A percentile compares a stretch with the other conserved stretches of the same genome.
Evolutionary conservation across 352 stramenopile species (phyloP).

Genomic region (Vaucheria bursata): DNA sequence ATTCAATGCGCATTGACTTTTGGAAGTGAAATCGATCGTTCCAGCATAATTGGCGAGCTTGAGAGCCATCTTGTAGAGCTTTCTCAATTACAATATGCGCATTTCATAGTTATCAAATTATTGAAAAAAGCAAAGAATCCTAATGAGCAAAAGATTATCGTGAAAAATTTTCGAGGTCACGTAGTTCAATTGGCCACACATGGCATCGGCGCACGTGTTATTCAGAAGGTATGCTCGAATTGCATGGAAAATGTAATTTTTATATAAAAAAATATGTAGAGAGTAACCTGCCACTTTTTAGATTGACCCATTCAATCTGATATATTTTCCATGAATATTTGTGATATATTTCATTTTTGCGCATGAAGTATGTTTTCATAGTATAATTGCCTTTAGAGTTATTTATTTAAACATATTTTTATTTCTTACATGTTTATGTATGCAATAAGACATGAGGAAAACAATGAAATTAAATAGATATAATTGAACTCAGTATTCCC

Average conservation of each 20-base stretch:
- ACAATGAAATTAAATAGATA: too few relatives aligned
- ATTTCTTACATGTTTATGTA: too few relatives aligned
- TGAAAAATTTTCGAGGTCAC: conserved; percentile 74
- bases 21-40: conserved; percentile 66
- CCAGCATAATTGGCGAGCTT: conserved; percentile 68
- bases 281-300: too few relatives aligned
- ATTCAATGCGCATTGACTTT: conserved; percentile 79
- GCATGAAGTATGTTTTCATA: too few relatives aligned
- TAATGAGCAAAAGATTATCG: conserved; percentile 65
- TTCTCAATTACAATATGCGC: conserved; percentile 75
- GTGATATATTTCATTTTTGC: too few relatives aligned
- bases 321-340: too few relatives aligned
- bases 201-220: conserved; percentile 73
- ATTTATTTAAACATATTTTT: too few relatives aligned
- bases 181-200: conserved; percentile 71
- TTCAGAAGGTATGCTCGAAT: conserved; percentile 48
- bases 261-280: background rate
- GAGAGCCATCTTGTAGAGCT: conserved; percentile 73
- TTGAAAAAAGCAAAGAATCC: conserved; percentile 66
- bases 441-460: too few relatives aligned
- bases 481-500: too few relatives aligned
- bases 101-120: conserved; percentile 79
- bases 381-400: too few relatives aligned
- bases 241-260: conserved; percentile 49
- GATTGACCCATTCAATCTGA: too few relatives aligned